These are phyloP conservation scores for Chenopodium berlandieri DNA, from an alignment of 148 eudicot genomes.

Conservation along the genomic window DNA sequence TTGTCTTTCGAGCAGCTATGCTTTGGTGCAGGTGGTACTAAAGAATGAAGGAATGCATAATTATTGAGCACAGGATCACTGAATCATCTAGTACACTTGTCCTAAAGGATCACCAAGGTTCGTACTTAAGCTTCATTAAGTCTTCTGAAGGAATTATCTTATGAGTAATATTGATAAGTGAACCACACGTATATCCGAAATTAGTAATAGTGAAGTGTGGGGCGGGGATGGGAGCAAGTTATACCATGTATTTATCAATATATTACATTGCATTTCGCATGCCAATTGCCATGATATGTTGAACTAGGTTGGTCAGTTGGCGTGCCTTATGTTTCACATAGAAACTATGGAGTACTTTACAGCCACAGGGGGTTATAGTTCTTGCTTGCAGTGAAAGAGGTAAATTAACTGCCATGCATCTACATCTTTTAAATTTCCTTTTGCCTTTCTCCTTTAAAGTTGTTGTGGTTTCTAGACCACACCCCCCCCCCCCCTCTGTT, in stretches of 20 bases:
- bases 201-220: background rate
- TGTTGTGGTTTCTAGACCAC: background rate
- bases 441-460: background rate
- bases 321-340: background rate
- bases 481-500: background rate
- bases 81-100: constrained; percentile 57
- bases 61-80: constrained; percentile 78
- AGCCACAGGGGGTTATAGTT: background rate
- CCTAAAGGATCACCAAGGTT: constrained; percentile 77
- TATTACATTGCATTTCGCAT: background rate
- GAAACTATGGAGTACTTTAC: background rate
- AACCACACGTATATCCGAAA: background rate
- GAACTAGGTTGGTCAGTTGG: background rate
- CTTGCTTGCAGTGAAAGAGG: constrained; percentile 55
- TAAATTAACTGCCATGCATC: constrained; percentile 18
- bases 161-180: background rate
- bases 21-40: constrained; percentile 69
- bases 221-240: background rate
- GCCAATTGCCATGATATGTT: background rate
- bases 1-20: constrained; percentile 48
- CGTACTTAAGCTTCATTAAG: background rate
- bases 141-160: background rate
- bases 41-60: constrained; percentile 77
- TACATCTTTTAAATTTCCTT: background rate
- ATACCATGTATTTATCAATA: background rate